phyloP scores from a whole-genome alignment of 1,284 basidiomycete species.

The Cerrena zonata region DNA sequence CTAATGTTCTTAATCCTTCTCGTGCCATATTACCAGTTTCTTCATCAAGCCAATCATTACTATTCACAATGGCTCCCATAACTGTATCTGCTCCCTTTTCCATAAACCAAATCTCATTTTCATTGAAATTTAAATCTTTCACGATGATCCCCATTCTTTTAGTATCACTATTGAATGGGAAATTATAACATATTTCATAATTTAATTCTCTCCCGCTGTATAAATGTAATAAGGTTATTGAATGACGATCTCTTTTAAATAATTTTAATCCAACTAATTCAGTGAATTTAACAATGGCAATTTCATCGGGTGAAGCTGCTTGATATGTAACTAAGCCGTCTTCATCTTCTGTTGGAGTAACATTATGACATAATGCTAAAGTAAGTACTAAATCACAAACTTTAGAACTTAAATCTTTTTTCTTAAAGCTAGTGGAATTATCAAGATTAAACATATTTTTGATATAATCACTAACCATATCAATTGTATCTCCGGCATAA shows the following conservation, averaged over 20 bases:
- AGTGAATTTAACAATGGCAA: constrained; percentile 97
- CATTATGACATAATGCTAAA: constrained; percentile 94
- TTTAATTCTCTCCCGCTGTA: constrained; percentile 57
- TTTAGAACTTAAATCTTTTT: constrained; percentile 89
- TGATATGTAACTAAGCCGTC: constrained; percentile 94
- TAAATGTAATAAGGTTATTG: constrained; percentile 75
- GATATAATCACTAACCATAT: constrained; percentile 90
- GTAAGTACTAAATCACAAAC: constrained; percentile 93
- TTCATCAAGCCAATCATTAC: constrained; percentile 98
- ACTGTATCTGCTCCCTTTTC: constrained; percentile 98
- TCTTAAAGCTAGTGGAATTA: constrained; percentile 72
- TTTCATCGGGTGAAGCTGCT: constrained; percentile 97
- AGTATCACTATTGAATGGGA: constrained; percentile 97
- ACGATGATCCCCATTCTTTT: constrained; percentile 99
- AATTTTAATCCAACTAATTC: constrained; percentile 89
- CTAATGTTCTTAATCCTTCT: constrained; percentile 91
- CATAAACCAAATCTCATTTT: constrained; percentile 84
- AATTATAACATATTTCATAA: constrained; percentile 89
- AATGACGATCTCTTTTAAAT: constrained; percentile 80
- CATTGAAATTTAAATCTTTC: constrained; percentile 68
- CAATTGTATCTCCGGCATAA: constrained; percentile 95
- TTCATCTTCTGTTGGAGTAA: constrained; percentile 91
- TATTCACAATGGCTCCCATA: constrained; percentile 89
- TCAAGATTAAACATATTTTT: constrained; percentile 71
- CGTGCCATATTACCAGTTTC: constrained; percentile 98